Conservation (phyloP, 2,329 filamentous ascomycete species). For the Epicoccum sorghinum region DNA sequence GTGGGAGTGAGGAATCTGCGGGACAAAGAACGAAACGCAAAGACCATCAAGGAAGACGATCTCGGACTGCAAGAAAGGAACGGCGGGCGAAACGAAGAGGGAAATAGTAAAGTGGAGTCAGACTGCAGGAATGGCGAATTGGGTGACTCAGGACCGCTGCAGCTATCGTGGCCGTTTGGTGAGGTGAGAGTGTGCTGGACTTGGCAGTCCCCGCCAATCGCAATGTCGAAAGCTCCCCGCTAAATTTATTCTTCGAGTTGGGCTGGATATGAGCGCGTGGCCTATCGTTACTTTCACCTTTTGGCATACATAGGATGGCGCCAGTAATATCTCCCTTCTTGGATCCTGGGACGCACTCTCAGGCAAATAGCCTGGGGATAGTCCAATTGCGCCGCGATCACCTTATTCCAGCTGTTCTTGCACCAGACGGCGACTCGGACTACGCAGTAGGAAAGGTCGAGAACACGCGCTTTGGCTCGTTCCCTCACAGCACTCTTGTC, state of each 20-base stretch:
- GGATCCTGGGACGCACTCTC: slow-evolving; percentile 67
- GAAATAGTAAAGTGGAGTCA: slow-evolving; percentile 22
- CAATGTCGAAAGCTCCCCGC: slow-evolving; percentile 33
- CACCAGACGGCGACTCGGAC: slow-evolving; percentile 46
- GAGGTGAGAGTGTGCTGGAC: slow-evolving; percentile 22
- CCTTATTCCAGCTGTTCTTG: slow-evolving; percentile 72
- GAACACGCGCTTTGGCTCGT: slow-evolving; percentile 92
- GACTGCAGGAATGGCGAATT: slow-evolving; percentile 7
- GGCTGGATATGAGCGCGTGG: slow-evolving; percentile 1
- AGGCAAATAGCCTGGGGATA: slow-evolving; percentile 74
- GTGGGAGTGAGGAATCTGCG: slow-evolving; percentile 31
- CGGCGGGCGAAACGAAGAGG: slow-evolving; percentile 19
- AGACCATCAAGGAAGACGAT: slow-evolving; percentile 38
- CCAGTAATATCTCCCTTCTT: slow-evolving; percentile 74
- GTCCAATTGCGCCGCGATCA: slow-evolving; percentile 89
- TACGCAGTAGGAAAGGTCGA: slow-evolving; percentile 60
- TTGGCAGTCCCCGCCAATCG: slow-evolving; percentile 31
- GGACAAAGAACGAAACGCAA: slow-evolving; percentile 33
- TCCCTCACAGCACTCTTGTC: slow-evolving; percentile 61
- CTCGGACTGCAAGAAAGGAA: slow-evolving; percentile 22
- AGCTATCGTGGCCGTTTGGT: slow-evolving; percentile 33
- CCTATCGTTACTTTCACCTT: neutral
- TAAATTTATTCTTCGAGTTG: slow-evolving; percentile 21
- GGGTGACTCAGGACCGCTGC: slow-evolving; percentile 18
- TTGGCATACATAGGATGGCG: slow-evolving; percentile 27